These are phyloP conservation scores for Escovopsis weberi DNA, from an alignment of 2,329 filamentous ascomycete species.

Conservation along the genomic window DNA sequence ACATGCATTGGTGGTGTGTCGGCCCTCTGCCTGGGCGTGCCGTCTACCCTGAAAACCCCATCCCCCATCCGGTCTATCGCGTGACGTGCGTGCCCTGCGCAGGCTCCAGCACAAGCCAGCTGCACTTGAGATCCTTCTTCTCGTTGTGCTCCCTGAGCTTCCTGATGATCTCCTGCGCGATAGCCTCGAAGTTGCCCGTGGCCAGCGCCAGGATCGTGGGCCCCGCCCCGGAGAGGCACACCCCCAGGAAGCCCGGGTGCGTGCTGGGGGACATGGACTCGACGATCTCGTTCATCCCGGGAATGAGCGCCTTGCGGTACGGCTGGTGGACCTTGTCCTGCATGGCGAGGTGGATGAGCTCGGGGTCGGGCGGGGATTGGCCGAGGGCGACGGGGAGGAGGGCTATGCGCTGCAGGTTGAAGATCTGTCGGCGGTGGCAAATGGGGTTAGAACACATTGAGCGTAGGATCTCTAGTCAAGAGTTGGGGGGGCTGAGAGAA, in stretches of 20 bases:
- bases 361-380: conserved; percentile 76
- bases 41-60: too few relatives aligned
- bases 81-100: conserved; percentile 53
- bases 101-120: conserved; percentile 79
- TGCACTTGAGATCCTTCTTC: conserved; percentile 56
- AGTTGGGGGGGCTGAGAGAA: too few relatives aligned
- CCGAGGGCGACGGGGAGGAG: conserved; percentile 81
- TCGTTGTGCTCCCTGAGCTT: conserved; percentile 49
- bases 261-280: conserved; percentile 78
- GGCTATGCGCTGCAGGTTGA: conserved; percentile 90
- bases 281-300: conserved; percentile 80
- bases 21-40: too few relatives aligned
- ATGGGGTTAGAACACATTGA: conserved; percentile 1
- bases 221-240: conserved; percentile 87
- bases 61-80: conserved; percentile 10
- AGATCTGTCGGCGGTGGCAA: conserved; percentile 38
- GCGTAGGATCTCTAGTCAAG: too few relatives aligned
- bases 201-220: conserved; percentile 90
- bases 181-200: conserved; percentile 75
- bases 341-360: conserved; percentile 95
- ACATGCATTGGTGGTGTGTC: too few relatives aligned
- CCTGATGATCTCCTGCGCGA: conserved; percentile 64
- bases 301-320: conserved; percentile 83
- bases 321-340: conserved; percentile 97
- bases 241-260: conserved; percentile 78